A percentile compares a stretch with the other conserved stretches of the same genome.
phyloP scores from a whole-genome alignment of 2,329 filamentous ascomycete species.

The Colletotrichum tabaci region DNA sequence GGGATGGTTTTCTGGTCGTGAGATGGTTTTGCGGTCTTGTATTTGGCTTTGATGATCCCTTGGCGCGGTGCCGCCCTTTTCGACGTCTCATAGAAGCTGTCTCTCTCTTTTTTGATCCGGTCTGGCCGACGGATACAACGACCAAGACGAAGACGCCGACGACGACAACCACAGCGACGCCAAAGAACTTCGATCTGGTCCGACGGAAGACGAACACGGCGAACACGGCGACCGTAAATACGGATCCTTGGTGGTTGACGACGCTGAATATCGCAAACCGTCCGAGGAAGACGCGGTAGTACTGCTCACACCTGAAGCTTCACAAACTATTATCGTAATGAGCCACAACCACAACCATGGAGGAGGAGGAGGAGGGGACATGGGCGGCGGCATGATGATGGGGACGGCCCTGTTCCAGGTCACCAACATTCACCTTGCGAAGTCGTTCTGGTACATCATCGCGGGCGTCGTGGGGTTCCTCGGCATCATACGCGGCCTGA shows the following conservation, averaged over 20 bases:
- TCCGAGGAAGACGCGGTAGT: neutral
- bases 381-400: constrained; percentile 44
- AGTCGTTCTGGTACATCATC: constrained; percentile 72
- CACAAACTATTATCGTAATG: constrained; percentile 1
- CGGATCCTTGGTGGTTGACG: neutral
- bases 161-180: no score
- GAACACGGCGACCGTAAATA: no score
- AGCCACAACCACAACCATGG: constrained; percentile 43
- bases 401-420: constrained; percentile 58
- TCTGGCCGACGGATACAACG: no score
- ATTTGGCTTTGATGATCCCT: constrained; percentile 4
- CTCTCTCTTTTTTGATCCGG: neutral
- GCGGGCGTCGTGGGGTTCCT: constrained; percentile 63
- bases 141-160: no score
- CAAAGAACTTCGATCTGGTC: neutral
- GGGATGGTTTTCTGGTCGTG: neutral
- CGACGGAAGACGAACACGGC: neutral
- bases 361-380: constrained; percentile 27
- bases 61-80: neutral
- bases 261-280: neutral
- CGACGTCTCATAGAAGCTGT: neutral
- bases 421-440: constrained; percentile 66
- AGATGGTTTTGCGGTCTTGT: constrained; percentile 14
- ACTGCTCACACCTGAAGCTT: no score
- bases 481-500: constrained; percentile 58